A percentile compares a stretch with the other conserved stretches of the same genome.
phyloP scores from a whole-genome alignment of 2,329 filamentous ascomycete species.

The Aspergillus aculeatus region DNA sequence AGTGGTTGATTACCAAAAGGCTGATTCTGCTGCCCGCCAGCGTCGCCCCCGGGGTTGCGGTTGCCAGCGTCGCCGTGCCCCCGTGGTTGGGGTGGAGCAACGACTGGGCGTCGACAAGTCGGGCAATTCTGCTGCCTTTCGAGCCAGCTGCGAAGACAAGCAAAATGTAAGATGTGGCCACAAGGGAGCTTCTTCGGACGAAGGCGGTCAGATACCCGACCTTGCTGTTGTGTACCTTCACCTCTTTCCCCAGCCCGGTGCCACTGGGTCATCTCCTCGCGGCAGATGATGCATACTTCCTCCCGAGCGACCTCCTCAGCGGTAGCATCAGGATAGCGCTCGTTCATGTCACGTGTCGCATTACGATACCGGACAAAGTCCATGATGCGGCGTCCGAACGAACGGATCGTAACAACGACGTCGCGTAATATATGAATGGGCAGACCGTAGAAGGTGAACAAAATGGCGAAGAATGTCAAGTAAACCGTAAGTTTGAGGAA shows the following conservation, averaged over 20 bases:
- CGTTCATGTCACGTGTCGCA: conserved; percentile 91
- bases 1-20: conserved; percentile 39
- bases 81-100: conserved; percentile 46
- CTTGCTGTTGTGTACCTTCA: conserved; percentile 29
- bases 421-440: conserved; percentile 97
- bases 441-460: conserved; percentile 89
- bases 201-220: conserved; percentile 69
- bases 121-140: conserved; percentile 97
- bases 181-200: conserved; percentile 95
- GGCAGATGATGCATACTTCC: conserved; percentile 95
- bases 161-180: conserved; percentile 90
- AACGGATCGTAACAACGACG: conserved; percentile 88
- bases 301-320: conserved; percentile 79
- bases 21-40: conserved; percentile 30
- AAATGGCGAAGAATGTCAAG: conserved; percentile 85
- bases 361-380: conserved; percentile 88
- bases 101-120: conserved; percentile 82
- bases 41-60: conserved; percentile 27
- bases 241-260: conserved; percentile 49
- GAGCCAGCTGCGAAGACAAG: conserved; percentile 93
- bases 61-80: conserved; percentile 27
- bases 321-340: conserved; percentile 83
- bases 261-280: conserved; percentile 92
- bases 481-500: conserved; percentile 90
- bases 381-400: conserved; percentile 84